Conservation (phyloP, 192 early-diverging fungal species). For the Phlyctochytrium planicorne region DNA sequence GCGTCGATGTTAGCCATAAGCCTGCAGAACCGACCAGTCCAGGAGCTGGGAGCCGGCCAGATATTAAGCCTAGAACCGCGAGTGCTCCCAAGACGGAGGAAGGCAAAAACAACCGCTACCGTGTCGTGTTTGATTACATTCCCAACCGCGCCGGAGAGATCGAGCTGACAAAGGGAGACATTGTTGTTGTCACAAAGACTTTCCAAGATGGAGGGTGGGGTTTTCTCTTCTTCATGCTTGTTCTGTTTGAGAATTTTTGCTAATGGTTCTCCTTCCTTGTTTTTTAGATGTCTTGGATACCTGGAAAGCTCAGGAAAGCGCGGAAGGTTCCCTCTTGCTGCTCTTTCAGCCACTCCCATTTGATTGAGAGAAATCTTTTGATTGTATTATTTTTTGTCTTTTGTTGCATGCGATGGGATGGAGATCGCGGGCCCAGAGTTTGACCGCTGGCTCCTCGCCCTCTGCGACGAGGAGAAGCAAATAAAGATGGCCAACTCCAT, state of each 20-base stretch:
- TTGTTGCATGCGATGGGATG: too few relatives aligned
- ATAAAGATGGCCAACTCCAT: slow-evolving; percentile 1
- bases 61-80: neutral
- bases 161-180: neutral
- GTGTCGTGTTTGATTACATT: neutral
- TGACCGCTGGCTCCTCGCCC: neutral
- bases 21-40: too few relatives aligned
- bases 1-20: neutral
- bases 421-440: too few relatives aligned
- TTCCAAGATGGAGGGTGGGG: neutral
- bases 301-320: neutral
- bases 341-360: too few relatives aligned
- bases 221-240: neutral
- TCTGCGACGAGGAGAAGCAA: neutral
- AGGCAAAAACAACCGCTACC: neutral
- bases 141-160: neutral
- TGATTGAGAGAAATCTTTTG: too few relatives aligned
- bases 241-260: neutral
- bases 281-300: neutral
- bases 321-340: neutral
- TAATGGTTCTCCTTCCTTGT: neutral
- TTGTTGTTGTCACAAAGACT: neutral
- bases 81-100: neutral
- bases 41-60: neutral
- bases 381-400: too few relatives aligned